Evolutionary conservation across 495 filamentous ascomycete genomes (phyloP), one percentile per base, ranked within the genome.

Genomic region (Lepidopterella palustris): DNA sequence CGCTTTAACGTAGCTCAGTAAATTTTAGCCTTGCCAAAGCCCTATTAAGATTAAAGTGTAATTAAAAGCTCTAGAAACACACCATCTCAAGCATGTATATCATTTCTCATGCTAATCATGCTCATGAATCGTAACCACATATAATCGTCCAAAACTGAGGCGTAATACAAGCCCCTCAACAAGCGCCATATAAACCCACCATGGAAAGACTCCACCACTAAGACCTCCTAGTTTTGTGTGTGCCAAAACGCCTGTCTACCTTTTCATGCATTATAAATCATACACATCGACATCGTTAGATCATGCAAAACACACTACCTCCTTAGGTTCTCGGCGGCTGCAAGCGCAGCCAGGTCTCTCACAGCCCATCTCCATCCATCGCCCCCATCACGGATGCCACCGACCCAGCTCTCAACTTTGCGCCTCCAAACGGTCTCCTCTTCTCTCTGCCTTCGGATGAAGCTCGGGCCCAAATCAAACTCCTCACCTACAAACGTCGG

Each of bases 391-490:
- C 63, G 70, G 69, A 45, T 73, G 71, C 71, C 63, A 71, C 72
- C 27, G 65, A 85, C 74, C 93, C 95, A 98, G 50, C 80, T 84
- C 60, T 85, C 83, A 47, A 90, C 87, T 71, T 89, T 90, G 70
- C 84, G 82, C 63, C 86, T 80, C 95, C 93, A 98, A 63, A 87
- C 80, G 53, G 87, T 86, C 74, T 98, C 93, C 72, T 97, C 93
- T 59, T 90, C 90, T 55, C 87, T 75, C 71, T 97, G 92, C 39
- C 90, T 80, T 62, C 84, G 81, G 50, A 97, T 86, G 69, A 97
- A 98, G 73, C 91, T 89, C 4, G 95, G 95, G 1, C 93, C 93
- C 48, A 98, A 88, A 71, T 98, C 93, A 69, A 97, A 98, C 71
- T 97, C 93, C 72, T 98, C 93, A 11, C 89, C 90, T 58, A 63